Conservation (phyloP, 208 protist species). For the Spongospora subterranea region DNA sequence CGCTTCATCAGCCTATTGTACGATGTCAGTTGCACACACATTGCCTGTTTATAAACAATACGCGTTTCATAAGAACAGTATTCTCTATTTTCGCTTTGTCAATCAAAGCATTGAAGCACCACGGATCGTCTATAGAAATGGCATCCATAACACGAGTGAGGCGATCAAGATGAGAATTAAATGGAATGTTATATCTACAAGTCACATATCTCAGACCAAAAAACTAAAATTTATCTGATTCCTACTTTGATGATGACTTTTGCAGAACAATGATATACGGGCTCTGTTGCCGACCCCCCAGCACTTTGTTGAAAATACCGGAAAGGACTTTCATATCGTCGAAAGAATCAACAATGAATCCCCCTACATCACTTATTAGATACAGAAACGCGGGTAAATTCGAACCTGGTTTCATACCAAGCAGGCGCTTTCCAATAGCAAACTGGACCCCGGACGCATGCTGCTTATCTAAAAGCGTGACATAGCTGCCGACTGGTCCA, state of each 20-base stretch:
- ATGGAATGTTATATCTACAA: background rate
- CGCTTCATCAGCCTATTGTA: background rate
- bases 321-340: background rate
- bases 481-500: background rate
- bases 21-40: background rate
- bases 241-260: background rate
- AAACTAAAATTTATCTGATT: background rate
- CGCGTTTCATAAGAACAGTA: background rate
- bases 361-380: background rate
- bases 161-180: background rate
- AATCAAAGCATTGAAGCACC: constrained; percentile 17
- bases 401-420: no score
- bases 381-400: background rate
- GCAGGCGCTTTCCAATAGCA: background rate
- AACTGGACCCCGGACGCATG: background rate
- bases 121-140: background rate
- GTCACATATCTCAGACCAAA: background rate
- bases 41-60: background rate
- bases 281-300: background rate
- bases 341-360: constrained; percentile 16
- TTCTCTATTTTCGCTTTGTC: background rate
- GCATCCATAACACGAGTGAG: background rate
- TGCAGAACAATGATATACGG: constrained; percentile 42
- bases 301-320: background rate
- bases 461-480: background rate